These are phyloP conservation scores for Diaporthe batatas DNA, from an alignment of 2,329 filamentous ascomycete genomes.

Conservation along the genomic window DNA sequence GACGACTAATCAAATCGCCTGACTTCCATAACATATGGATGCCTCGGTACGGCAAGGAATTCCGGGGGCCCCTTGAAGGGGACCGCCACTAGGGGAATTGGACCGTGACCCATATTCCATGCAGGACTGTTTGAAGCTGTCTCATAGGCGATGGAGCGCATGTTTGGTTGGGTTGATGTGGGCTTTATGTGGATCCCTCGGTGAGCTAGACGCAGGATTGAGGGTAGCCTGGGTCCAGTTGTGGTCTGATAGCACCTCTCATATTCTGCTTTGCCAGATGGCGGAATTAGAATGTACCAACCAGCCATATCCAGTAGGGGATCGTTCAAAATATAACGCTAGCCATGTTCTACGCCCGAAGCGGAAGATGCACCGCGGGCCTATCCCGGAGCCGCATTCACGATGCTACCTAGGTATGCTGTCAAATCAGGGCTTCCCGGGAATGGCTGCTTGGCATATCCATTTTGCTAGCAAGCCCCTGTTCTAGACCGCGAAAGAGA, in stretches of 20 bases:
- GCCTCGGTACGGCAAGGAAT: conserved; percentile 7
- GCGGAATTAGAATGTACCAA: neutral
- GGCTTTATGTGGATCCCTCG: conserved; percentile 18
- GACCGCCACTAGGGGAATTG: neutral
- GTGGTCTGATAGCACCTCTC: conserved; percentile 23
- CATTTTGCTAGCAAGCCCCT: neutral
- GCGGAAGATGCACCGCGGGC: conserved; percentile 17
- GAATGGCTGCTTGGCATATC: neutral
- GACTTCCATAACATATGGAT: conserved; percentile 4
- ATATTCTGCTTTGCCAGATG: neutral
- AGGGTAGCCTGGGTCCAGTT: neutral
- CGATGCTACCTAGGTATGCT: conserved; percentile 25
- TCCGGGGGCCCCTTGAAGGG: neutral
- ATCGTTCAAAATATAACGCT: neutral
- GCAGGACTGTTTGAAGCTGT: neutral
- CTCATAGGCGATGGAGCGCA: neutral
- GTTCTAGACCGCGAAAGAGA: neutral
- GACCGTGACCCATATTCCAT: neutral
- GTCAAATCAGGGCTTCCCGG: neutral
- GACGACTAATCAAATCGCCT: neutral
- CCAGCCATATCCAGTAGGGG: neutral
- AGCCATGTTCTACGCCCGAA: neutral
- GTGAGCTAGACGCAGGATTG: conserved; percentile 10
- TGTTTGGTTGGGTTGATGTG: conserved; percentile 2
- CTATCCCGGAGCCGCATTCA: conserved; percentile 23